Percentiles rank a stretch among this genome's conserved stretches.
Evolutionary conservation across 352 stramenopile species (phyloP).

Genomic region (Pythium graminicola): DNA sequence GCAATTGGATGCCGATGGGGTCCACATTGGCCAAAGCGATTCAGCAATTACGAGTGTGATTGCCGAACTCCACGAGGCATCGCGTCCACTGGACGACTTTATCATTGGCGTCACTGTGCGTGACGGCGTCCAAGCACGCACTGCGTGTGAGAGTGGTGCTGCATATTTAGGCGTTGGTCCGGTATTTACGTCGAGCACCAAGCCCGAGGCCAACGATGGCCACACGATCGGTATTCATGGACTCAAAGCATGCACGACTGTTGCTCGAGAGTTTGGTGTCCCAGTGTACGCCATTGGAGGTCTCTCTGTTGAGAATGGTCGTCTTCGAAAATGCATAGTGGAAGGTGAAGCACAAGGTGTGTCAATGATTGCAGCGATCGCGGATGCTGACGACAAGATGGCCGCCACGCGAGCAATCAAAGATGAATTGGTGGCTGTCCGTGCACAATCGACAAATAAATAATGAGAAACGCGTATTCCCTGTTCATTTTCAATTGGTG

Average conservation of each 20-base stretch:
- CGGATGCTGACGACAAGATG: constrained; percentile 24
- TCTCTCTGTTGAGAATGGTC: constrained; percentile 27
- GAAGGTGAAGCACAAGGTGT: constrained; percentile 36
- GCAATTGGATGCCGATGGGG: constrained; percentile 37
- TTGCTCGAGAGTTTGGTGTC: constrained; percentile 25
- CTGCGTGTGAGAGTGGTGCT: constrained; percentile 36
- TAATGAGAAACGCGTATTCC: not conserved
- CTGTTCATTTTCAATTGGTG: not conserved
- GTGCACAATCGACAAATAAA: not conserved
- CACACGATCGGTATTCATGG: constrained; percentile 37
- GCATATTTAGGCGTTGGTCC: constrained; percentile 46
- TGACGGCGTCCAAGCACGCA: constrained; percentile 31
- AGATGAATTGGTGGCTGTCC: constrained; percentile 5
- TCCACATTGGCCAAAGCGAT: constrained; percentile 52
- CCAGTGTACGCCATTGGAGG: constrained; percentile 53
- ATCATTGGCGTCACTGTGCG: constrained; percentile 51
- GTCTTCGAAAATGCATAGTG: constrained; percentile 35
- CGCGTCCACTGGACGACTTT: constrained; percentile 22
- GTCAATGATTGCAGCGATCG: constrained; percentile 49
- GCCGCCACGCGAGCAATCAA: constrained; percentile 25
- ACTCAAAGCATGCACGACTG: constrained; percentile 23
- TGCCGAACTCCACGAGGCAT: not conserved
- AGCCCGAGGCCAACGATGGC: constrained; percentile 49
- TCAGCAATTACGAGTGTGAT: constrained; percentile 19
- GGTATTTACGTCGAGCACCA: constrained; percentile 47